phyloP scores from a whole-genome alignment of 305 asterid species.

The Solanum hybrid region DNA sequence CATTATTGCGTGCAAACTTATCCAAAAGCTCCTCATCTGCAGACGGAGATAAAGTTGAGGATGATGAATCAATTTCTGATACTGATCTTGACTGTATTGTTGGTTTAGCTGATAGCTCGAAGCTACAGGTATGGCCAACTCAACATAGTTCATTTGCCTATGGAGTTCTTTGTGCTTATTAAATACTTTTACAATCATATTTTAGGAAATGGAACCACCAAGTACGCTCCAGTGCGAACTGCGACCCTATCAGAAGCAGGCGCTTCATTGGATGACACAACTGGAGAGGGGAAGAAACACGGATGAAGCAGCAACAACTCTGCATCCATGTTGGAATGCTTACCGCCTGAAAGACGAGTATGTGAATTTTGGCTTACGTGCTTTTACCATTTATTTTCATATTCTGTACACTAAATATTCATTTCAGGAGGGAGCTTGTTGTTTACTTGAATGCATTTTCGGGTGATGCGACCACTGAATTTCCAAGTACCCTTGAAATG shows the following conservation, averaged over 20 bases:
- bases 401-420: conserved; percentile 8
- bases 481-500: conserved; percentile 91
- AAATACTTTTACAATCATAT: conserved; percentile 13
- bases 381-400: conserved; percentile 2
- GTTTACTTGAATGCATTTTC: conserved; percentile 80
- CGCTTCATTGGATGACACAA: conserved; percentile 88
- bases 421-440: conserved; percentile 66
- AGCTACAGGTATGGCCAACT: conserved; percentile 54
- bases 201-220: conserved; percentile 96
- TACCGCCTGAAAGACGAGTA: conserved; percentile 74
- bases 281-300: conserved; percentile 63
- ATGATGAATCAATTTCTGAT: conserved; percentile 80
- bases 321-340: conserved; percentile 98
- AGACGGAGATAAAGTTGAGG: conserved; percentile 48
- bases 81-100: conserved; percentile 84
- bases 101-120: conserved; percentile 66
- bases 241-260: conserved; percentile 98
- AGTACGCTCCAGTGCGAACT: conserved; percentile 70
- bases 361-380: conserved; percentile 18
- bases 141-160: neutral
- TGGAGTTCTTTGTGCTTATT: conserved; percentile 2
- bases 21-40: conserved; percentile 33
- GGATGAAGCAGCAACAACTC: conserved; percentile 68
- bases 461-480: conserved; percentile 83
- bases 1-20: conserved; percentile 36